Percentiles rank a stretch among this genome's conserved stretches.
Evolutionary conservation across 1,284 basidiomycete species (phyloP).

Genomic region (Polyporus tsugae): DNA sequence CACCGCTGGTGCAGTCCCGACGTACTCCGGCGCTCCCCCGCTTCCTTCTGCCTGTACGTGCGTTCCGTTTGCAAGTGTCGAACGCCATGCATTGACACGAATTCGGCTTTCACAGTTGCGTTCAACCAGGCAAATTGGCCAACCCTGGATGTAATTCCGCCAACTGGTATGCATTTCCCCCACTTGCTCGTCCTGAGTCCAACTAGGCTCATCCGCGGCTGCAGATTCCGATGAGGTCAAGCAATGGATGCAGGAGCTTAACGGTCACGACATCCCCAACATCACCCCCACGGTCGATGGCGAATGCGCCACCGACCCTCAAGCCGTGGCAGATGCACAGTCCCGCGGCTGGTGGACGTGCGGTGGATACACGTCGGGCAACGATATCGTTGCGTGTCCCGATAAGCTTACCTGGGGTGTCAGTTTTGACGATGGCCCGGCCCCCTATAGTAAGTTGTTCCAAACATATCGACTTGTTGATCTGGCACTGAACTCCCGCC

Average conservation of each 20-base stretch:
- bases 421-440: constrained; percentile 88
- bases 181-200: not conserved
- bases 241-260: constrained; percentile 80
- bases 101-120: constrained; percentile 51
- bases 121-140: constrained; percentile 68
- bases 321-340: constrained; percentile 64
- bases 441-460: constrained; percentile 73
- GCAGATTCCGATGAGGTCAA: constrained; percentile 70
- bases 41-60: constrained; percentile 69
- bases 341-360: constrained; percentile 89
- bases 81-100: not conserved
- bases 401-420: constrained; percentile 85
- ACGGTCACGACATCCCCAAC: constrained; percentile 76
- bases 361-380: constrained; percentile 76
- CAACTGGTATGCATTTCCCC: constrained; percentile 53
- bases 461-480: not conserved
- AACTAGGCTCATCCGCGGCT: not conserved
- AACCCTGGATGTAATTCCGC: constrained; percentile 69
- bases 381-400: constrained; percentile 80
- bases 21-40: constrained; percentile 63
- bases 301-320: constrained; percentile 68
- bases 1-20: constrained; percentile 64
- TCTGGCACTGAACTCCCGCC: constrained; percentile 23
- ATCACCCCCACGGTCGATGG: constrained; percentile 68
- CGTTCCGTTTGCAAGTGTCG: not conserved